Evolutionary conservation across 2,329 filamentous ascomycete genomes (phyloP).

Genomic region (Aureobasidium subglaciale): DNA sequence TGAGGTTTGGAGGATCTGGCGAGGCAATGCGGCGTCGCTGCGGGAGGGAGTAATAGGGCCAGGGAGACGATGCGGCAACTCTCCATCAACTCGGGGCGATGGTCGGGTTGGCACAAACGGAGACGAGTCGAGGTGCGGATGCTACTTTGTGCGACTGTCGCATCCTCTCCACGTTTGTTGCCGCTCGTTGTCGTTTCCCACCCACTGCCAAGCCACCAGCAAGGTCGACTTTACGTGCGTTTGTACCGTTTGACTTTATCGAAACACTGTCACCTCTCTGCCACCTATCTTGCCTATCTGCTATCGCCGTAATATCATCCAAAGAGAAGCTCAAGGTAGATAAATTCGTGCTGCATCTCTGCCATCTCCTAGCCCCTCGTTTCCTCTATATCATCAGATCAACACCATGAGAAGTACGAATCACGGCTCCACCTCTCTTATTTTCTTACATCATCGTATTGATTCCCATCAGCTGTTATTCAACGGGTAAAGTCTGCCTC

Average conservation of each 20-base stretch:
- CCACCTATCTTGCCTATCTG: no score
- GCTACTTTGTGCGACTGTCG: slow-evolving; percentile 9
- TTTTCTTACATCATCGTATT: slow-evolving; percentile 16
- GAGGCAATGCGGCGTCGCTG: neutral
- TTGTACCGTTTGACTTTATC: slow-evolving; percentile 4
- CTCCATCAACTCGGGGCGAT: slow-evolving; percentile 12
- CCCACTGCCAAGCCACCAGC: neutral
- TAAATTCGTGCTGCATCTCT: neutral
- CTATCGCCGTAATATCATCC: neutral
- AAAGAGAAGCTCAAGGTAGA: slow-evolving; percentile 8
- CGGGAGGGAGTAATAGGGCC: neutral
- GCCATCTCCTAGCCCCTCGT: neutral
- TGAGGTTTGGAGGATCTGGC: neutral
- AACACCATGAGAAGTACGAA: slow-evolving; percentile 35
- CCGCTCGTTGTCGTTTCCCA: neutral
- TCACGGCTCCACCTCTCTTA: neutral
- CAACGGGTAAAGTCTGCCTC: slow-evolving; percentile 93
- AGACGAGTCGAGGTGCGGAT: slow-evolving; percentile 4
- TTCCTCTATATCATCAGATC: neutral
- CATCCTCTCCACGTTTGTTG: slow-evolving; percentile 5
- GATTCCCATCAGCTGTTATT: slow-evolving; percentile 61
- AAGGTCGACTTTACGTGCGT: slow-evolving; percentile 2
- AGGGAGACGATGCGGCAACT: neutral
- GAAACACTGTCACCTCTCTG: neutral
- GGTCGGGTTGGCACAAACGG: slow-evolving; percentile 3